phyloP scores from a whole-genome alignment of 1,284 basidiomycete genomes.

The Stygiomarasmius scandens region DNA sequence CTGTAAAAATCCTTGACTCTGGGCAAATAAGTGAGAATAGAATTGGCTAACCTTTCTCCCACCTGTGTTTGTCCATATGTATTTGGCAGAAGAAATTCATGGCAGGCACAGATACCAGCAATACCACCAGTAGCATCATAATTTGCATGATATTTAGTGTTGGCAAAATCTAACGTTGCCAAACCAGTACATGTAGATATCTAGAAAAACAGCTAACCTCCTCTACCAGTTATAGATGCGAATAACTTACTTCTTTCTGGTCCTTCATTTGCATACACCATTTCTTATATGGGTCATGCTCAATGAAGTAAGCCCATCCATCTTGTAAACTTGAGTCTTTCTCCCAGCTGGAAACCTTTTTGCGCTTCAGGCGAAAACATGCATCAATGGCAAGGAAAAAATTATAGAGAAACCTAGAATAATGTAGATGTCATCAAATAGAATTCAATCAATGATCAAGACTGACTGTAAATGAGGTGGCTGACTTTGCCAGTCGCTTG shows the following conservation, averaged over 20 bases:
- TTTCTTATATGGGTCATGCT: constrained; percentile 8
- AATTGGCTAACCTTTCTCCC: constrained; percentile 3
- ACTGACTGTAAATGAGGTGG: constrained; percentile 15
- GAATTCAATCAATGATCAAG: neutral
- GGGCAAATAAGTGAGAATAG: constrained; percentile 3
- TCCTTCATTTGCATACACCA: constrained; percentile 4
- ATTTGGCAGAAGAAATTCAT: constrained; percentile 18
- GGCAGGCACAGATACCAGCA: constrained; percentile 18
- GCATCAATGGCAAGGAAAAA: neutral
- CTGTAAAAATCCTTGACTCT: constrained; percentile 13
- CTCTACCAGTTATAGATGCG: no score
- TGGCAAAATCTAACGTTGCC: constrained; percentile 18
- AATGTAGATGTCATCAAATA: neutral
- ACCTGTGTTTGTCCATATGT: neutral
- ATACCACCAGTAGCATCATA: constrained; percentile 18
- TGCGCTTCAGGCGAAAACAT: neutral
- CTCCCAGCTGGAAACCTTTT: constrained; percentile 5
- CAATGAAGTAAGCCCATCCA: constrained; percentile 17
- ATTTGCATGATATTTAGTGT: constrained; percentile 17
- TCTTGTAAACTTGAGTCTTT: constrained; percentile 12
- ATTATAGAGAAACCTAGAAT: neutral
- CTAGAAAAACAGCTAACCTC: constrained; percentile 1
- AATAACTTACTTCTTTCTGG: neutral
- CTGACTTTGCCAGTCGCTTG: constrained; percentile 13
- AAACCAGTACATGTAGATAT: constrained; percentile 19